phyloP scores from a whole-genome alignment of 1,284 basidiomycete species.

The Marasmius oreades region DNA sequence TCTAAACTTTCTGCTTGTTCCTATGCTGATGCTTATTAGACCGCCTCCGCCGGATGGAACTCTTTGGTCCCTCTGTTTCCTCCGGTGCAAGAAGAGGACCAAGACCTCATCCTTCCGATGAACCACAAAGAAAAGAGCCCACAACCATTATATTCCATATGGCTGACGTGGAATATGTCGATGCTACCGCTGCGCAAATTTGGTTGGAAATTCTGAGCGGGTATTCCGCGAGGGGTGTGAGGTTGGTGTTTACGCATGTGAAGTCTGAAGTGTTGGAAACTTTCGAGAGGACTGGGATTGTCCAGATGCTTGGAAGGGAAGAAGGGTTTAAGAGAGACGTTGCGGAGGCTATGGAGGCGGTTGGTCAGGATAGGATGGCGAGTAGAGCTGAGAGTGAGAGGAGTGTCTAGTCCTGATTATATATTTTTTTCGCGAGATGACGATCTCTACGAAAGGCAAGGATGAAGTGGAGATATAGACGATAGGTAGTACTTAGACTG shows the following conservation, averaged over 20 bases:
- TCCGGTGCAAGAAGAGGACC: too few relatives aligned
- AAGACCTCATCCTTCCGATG: slow-evolving; percentile 75
- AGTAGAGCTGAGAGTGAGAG: too few relatives aligned
- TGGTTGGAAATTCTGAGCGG: slow-evolving; percentile 78
- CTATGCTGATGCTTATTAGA: slow-evolving; percentile 49
- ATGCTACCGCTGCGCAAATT: slow-evolving; percentile 86
- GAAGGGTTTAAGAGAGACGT: slow-evolving; percentile 74
- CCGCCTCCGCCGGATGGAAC: slow-evolving; percentile 75
- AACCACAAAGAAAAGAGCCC: slow-evolving; percentile 72
- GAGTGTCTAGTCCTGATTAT: too few relatives aligned
- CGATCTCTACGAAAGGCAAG: too few relatives aligned
- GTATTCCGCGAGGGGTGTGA: slow-evolving; percentile 34
- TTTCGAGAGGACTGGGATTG: slow-evolving; percentile 69
- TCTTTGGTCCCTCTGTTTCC: slow-evolving; percentile 72
- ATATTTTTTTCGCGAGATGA: too few relatives aligned
- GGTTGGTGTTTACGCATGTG: slow-evolving; percentile 79
- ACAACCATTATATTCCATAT: slow-evolving; percentile 85
- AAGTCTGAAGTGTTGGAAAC: slow-evolving; percentile 48
- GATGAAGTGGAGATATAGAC: too few relatives aligned
- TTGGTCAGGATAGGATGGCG: too few relatives aligned
- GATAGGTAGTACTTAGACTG: too few relatives aligned
- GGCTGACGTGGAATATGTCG: slow-evolving; percentile 80
- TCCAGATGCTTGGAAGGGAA: slow-evolving; percentile 54
- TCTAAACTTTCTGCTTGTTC: slow-evolving; percentile 13
- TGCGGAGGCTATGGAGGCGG: slow-evolving; percentile 52